Evolutionary conservation across 768 basidiomycete genomes (phyloP).

Genomic region (Lanmaoa pseudosensibilis): DNA sequence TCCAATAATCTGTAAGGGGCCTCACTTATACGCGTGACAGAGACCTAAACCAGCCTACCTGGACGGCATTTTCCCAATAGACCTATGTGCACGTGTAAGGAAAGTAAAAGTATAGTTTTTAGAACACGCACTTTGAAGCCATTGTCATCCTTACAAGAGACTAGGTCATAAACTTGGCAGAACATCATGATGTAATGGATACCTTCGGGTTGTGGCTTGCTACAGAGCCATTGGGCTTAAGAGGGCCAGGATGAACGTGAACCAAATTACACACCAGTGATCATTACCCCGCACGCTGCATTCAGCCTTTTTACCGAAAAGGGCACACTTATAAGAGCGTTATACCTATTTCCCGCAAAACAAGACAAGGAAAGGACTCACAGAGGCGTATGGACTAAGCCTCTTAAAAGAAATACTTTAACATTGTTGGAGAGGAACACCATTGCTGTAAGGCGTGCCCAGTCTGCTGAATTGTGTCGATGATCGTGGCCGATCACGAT

Average conservation of each 20-base stretch:
- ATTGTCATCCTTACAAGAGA: constrained; percentile 65
- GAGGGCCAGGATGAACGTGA: not conserved
- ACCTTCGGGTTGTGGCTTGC: constrained; percentile 92
- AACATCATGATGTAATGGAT: not conserved
- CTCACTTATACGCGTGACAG: not conserved
- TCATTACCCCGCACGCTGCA: constrained; percentile 87
- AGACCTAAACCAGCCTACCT: constrained; percentile 43
- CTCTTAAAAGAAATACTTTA: constrained; percentile 67
- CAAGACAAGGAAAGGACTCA: constrained; percentile 31
- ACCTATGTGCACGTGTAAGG: constrained; percentile 47
- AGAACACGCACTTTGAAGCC: constrained; percentile 68
- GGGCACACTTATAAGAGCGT: constrained; percentile 59
- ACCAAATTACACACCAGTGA: constrained; percentile 61
- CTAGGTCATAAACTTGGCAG: not conserved
- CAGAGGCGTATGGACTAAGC: constrained; percentile 82
- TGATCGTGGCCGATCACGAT: constrained; percentile 88
- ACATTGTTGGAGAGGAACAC: constrained; percentile 65
- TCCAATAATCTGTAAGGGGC: constrained; percentile 62
- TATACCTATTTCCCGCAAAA: not conserved
- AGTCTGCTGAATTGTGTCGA: constrained; percentile 72
- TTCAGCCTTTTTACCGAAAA: constrained; percentile 65
- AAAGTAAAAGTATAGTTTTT: not conserved
- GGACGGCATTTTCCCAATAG: constrained; percentile 88
- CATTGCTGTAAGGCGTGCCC: constrained; percentile 73
- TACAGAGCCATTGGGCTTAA: constrained; percentile 24